These are phyloP conservation scores for Neurospora hispaniola DNA, from an alignment of 495 filamentous ascomycete genomes.

Conservation along the genomic window DNA sequence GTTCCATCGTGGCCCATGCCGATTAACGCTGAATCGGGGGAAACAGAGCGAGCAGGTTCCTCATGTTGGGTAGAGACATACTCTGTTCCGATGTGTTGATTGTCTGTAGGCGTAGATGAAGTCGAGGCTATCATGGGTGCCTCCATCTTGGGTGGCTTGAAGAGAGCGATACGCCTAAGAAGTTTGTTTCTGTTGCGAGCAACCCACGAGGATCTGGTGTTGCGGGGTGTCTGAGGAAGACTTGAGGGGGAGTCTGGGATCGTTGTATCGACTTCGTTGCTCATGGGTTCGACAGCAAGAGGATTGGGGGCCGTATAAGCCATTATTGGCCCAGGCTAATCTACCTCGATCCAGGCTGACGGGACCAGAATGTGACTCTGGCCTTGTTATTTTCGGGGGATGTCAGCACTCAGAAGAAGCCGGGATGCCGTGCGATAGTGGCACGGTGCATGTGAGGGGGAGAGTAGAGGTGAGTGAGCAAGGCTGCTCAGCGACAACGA, in stretches of 20 bases:
- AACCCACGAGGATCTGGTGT: neutral
- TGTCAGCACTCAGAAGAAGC: neutral
- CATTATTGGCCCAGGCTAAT: neutral
- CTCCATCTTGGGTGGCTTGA: neutral
- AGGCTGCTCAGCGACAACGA: neutral
- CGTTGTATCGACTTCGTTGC: neutral
- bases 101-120: neutral
- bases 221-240: neutral
- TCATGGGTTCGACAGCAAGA: neutral
- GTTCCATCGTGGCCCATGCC: neutral
- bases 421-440: neutral
- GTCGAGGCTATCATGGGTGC: neutral
- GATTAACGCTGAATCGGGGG: neutral
- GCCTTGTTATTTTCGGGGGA: neutral
- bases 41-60: neutral
- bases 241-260: neutral
- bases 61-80: neutral
- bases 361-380: neutral
- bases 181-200: neutral
- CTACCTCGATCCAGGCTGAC: neutral
- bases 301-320: neutral
- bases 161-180: neutral
- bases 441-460: neutral
- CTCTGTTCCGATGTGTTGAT: neutral
- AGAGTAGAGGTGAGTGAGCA: neutral